Conservation (phyloP, 2,329 filamentous ascomycete genomes). For the Torrubiellomyces zombiae region DNA sequence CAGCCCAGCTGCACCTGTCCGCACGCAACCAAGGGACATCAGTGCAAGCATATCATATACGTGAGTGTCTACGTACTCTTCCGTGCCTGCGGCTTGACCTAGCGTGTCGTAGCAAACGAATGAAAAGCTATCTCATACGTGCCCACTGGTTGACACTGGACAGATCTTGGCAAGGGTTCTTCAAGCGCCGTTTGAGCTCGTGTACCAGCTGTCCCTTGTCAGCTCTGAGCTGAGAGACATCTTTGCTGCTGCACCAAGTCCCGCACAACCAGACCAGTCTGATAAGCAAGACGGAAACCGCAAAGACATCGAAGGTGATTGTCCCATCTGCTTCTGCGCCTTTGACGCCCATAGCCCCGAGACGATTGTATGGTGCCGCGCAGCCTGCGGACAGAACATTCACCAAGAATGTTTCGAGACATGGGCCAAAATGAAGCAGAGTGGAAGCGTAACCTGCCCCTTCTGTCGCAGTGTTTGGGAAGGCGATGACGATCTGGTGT, state of each 20-base stretch:
- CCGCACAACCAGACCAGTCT: too few species aligned
- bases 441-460: conserved; percentile 35
- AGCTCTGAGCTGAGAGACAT: conserved; percentile 41
- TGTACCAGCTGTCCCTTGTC: conserved; percentile 46
- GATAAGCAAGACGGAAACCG: conserved; percentile 19
- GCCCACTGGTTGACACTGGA: not conserved
- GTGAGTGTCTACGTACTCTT: conserved; percentile 15
- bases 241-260: conserved; percentile 35
- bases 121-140: not conserved
- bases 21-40: conserved; percentile 32
- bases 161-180: conserved; percentile 42
- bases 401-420: conserved; percentile 36
- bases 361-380: conserved; percentile 31
- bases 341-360: conserved; percentile 20
- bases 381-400: conserved; percentile 37
- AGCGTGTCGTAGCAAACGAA: not conserved
- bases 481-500: conserved; percentile 22
- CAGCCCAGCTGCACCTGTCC: conserved; percentile 39
- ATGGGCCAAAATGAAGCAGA: conserved; percentile 33
- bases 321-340: conserved; percentile 39
- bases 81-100: fast-evolving
- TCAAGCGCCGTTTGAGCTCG: conserved; percentile 34
- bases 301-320: conserved; percentile 35
- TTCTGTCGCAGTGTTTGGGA: conserved; percentile 44
- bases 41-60: conserved; percentile 51